Evolutionary conservation across 2,329 filamentous ascomycete genomes (phyloP).

Genomic region (Botrytis medusae): DNA sequence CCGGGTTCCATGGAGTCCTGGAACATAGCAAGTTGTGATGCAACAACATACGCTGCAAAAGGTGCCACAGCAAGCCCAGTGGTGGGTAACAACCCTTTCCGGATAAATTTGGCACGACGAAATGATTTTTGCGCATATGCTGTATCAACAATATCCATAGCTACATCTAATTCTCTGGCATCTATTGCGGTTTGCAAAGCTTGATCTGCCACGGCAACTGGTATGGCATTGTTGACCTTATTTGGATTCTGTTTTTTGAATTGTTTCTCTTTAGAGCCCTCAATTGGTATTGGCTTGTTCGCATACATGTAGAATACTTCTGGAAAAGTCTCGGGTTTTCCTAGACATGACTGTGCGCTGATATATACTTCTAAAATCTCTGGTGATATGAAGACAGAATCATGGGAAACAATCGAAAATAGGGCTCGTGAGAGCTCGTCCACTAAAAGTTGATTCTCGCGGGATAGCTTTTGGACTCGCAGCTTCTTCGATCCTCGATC

Average conservation of each 20-base stretch:
- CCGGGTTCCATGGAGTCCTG: constrained; percentile 76
- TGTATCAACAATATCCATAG: constrained; percentile 71
- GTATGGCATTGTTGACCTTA: constrained; percentile 68
- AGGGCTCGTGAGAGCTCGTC: constrained; percentile 58
- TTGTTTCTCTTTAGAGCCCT: constrained; percentile 57
- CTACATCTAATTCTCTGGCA: constrained; percentile 72
- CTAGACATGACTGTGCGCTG: constrained; percentile 69
- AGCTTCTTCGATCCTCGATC: constrained; percentile 31
- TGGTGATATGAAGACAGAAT: constrained; percentile 77
- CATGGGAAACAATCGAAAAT: constrained; percentile 70
- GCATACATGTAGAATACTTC: constrained; percentile 80
- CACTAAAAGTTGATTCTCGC: constrained; percentile 36
- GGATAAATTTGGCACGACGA: constrained; percentile 64
- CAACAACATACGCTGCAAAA: constrained; percentile 67
- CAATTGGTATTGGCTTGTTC: constrained; percentile 71
- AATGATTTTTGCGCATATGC: constrained; percentile 68
- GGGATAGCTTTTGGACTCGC: constrained; percentile 26
- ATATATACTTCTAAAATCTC: constrained; percentile 73
- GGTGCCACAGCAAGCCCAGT: constrained; percentile 58
- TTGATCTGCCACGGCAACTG: constrained; percentile 64
- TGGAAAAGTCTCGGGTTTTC: constrained; percentile 73
- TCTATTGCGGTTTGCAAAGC: constrained; percentile 80
- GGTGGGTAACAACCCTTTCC: constrained; percentile 60
- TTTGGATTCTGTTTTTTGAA: constrained; percentile 67
- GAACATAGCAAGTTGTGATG: constrained; percentile 62